These are phyloP conservation scores for Hsuehochloa calcarea DNA, from an alignment of 176 grass and related monocot species.

Conservation along the genomic window DNA sequence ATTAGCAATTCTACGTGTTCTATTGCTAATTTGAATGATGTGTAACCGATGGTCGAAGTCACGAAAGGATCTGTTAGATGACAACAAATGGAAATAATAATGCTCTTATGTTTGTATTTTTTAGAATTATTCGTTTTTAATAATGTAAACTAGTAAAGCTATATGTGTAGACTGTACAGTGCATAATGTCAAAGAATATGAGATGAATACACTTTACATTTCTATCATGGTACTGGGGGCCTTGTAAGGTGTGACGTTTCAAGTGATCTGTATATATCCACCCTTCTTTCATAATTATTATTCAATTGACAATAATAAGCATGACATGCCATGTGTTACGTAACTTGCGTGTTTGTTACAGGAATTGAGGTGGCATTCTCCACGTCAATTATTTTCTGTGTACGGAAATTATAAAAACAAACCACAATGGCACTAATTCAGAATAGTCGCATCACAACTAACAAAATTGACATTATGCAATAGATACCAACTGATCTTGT, in stretches of 20 bases:
- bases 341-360: conserved; percentile 23
- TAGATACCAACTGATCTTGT: conserved; percentile 17
- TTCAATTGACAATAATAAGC: conserved; percentile 11
- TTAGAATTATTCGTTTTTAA: neutral
- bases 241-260: neutral
- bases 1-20: neutral
- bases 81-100: neutral
- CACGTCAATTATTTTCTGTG: conserved; percentile 5
- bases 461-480: conserved; percentile 23
- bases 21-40: neutral
- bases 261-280: conserved; percentile 3
- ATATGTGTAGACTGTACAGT: neutral
- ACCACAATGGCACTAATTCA: neutral
- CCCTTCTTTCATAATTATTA: neutral
- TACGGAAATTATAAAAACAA: neutral
- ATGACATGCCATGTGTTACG: conserved; percentile 1
- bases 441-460: neutral
- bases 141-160: neutral
- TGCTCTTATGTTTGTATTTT: neutral
- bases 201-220: conserved; percentile 4
- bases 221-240: neutral
- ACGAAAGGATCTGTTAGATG: neutral
- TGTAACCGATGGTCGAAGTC: neutral
- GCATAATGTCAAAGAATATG: neutral
- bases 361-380: conserved; percentile 16